phyloP scores from a whole-genome alignment of 2,329 filamentous ascomycete genomes.

The Stromatinia cepivora region DNA sequence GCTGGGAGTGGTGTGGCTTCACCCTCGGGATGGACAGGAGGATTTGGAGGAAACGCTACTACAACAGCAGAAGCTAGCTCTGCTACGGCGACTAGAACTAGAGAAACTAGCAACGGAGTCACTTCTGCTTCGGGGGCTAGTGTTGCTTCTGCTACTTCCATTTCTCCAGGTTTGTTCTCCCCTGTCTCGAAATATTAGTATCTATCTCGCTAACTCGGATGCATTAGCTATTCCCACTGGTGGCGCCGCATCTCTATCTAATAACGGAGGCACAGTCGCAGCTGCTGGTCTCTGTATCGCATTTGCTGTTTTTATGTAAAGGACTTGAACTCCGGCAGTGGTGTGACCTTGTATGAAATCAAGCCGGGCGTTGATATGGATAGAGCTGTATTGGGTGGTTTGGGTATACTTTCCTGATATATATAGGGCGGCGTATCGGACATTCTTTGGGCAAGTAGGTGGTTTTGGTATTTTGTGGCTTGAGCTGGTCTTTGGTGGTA shows the following conservation, averaged over 20 bases:
- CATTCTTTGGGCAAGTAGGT: neutral
- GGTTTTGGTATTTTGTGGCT: neutral
- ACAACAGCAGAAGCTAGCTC: slow-evolving; percentile 6
- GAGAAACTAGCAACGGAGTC: neutral
- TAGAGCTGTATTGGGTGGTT: neutral
- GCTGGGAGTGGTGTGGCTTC: neutral
- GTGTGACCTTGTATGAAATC: neutral
- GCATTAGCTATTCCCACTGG: slow-evolving; percentile 26
- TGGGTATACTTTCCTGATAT: slow-evolving; percentile 1
- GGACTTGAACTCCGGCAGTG: neutral
- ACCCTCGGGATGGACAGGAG: neutral
- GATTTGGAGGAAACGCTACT: neutral
- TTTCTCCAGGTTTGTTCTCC: slow-evolving; percentile 10
- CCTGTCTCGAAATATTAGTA: neutral
- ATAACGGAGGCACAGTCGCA: slow-evolving; percentile 37
- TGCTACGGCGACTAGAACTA: neutral
- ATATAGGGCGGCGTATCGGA: neutral
- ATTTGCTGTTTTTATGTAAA: slow-evolving; percentile 41
- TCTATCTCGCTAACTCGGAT: neutral
- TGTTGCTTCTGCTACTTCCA: slow-evolving; percentile 21
- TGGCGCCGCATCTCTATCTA: slow-evolving; percentile 31
- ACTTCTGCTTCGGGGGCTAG: slow-evolving; percentile 5
- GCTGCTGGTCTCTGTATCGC: slow-evolving; percentile 37
- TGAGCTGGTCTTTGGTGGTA: slow-evolving; percentile 9
- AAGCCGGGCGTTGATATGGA: neutral